Evolutionary conservation across 352 stramenopile species (phyloP).

Genomic region (Globisporangium splendens): DNA sequence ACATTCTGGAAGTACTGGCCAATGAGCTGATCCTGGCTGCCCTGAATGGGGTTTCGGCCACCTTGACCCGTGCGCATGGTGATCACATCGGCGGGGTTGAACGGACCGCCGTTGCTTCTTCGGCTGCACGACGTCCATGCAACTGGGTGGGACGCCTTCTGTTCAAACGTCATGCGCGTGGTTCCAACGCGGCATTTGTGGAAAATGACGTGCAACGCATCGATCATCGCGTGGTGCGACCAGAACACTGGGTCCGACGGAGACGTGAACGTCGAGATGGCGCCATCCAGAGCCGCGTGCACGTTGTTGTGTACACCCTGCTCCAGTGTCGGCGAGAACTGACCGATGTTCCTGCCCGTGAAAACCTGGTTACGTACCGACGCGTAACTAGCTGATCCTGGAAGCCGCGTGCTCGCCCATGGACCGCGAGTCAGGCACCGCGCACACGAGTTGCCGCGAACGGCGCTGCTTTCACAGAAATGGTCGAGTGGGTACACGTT

Average conservation of each 20-base stretch:
- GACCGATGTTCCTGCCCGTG: slow-evolving; percentile 39
- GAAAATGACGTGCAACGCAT: slow-evolving; percentile 66
- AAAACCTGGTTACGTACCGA: slow-evolving; percentile 53
- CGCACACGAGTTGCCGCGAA: slow-evolving; percentile 22
- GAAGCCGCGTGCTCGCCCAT: slow-evolving; percentile 30
- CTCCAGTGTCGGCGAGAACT: slow-evolving; percentile 48
- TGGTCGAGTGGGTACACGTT: slow-evolving; percentile 32
- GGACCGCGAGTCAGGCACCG: slow-evolving; percentile 47
- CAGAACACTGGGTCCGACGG: slow-evolving; percentile 70
- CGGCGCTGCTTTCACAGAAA: slow-evolving; percentile 43
- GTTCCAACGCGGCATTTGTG: slow-evolving; percentile 64
- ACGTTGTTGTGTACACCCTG: slow-evolving; percentile 56
- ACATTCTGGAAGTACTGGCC: slow-evolving; percentile 37
- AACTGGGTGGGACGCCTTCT: slow-evolving; percentile 45
- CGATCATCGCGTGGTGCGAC: slow-evolving; percentile 65
- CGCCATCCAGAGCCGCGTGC: slow-evolving; percentile 38
- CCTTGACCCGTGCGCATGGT: slow-evolving; percentile 40
- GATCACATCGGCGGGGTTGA: slow-evolving; percentile 39
- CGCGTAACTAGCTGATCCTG: slow-evolving; percentile 32
- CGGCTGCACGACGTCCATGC: slow-evolving; percentile 45
- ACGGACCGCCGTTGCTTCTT: slow-evolving; percentile 25
- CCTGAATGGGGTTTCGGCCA: slow-evolving; percentile 32
- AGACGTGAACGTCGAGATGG: slow-evolving; percentile 49
- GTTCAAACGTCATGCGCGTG: slow-evolving; percentile 29
- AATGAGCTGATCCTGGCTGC: slow-evolving; percentile 31